Percentiles rank a stretch among this genome's conserved stretches.
phyloP scores from a whole-genome alignment of 2,329 filamentous ascomycete genomes.

The Coleophoma cylindrospora region DNA sequence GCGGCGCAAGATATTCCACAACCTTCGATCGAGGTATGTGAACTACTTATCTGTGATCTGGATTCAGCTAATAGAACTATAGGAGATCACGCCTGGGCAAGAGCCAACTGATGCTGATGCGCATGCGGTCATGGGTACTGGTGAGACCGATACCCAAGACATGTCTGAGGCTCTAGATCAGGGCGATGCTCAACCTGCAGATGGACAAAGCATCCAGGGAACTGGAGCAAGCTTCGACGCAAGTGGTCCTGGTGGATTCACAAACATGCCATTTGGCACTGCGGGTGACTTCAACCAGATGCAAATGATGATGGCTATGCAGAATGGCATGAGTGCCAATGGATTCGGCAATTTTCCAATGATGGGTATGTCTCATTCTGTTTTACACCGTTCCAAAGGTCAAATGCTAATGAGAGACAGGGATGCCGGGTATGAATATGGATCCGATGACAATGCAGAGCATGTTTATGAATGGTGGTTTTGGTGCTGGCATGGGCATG shows the following conservation, averaged over 20 bases:
- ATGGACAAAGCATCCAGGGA: not conserved
- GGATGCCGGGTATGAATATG: constrained; percentile 82
- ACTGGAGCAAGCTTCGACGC: constrained; percentile 38
- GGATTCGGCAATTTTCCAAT: constrained; percentile 61
- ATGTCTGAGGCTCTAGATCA: constrained; percentile 7
- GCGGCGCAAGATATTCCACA: constrained; percentile 30
- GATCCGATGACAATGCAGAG: constrained; percentile 71
- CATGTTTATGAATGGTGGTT: constrained; percentile 76
- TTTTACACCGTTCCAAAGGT: not conserved
- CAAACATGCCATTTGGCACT: constrained; percentile 38
- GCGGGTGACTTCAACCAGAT: constrained; percentile 67
- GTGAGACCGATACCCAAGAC: constrained; percentile 7
- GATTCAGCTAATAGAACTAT: constrained; percentile 10
- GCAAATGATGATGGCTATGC: constrained; percentile 76
- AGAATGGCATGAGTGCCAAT: constrained; percentile 56
- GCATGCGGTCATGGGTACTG: constrained; percentile 8
- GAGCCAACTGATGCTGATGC: constrained; percentile 19
- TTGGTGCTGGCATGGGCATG: constrained; percentile 75
- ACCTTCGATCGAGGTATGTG: constrained; percentile 30
- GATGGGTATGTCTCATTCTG: constrained; percentile 69
- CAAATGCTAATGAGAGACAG: constrained; percentile 32
- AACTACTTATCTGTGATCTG: not conserved
- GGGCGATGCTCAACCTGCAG: constrained; percentile 9
- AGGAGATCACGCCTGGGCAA: constrained; percentile 28
- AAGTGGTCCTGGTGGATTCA: constrained; percentile 25